Percentiles rank a stretch among this genome's conserved stretches.
These are phyloP conservation scores for Plasmopara halstedii DNA, from an alignment of 352 stramenopile species.

Conservation along the genomic window DNA sequence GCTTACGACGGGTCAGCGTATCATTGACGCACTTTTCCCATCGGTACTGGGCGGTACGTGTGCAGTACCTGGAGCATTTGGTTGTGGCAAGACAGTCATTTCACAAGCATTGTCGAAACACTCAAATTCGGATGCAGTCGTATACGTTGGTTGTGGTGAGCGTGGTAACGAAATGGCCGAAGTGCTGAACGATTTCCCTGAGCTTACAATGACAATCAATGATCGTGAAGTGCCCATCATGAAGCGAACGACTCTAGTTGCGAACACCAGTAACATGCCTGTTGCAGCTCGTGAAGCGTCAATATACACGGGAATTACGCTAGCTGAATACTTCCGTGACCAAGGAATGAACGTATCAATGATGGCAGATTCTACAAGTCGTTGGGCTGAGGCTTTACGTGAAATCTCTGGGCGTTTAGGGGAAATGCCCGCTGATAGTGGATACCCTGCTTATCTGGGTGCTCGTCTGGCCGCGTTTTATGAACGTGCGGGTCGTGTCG, in stretches of 20 bases:
- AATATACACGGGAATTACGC: slow-evolving; percentile 99
- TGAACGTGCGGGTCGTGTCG: slow-evolving; percentile 96
- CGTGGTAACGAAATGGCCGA: slow-evolving; percentile 99
- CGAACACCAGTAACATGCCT: slow-evolving; percentile 99
- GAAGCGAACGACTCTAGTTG: slow-evolving; percentile 98
- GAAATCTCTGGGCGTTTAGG: slow-evolving; percentile 99
- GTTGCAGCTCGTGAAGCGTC: slow-evolving; percentile 98
- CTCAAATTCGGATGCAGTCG: slow-evolving; percentile 98
- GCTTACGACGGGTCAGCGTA: slow-evolving; percentile 96
- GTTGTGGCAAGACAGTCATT: slow-evolving; percentile 99
- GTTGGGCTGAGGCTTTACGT: slow-evolving; percentile 99
- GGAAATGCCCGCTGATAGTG: slow-evolving; percentile 99
- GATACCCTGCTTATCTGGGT: slow-evolving; percentile 96
- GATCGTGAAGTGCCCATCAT: slow-evolving; percentile 98
- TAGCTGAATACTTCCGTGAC: slow-evolving; percentile 99
- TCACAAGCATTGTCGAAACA: slow-evolving; percentile 99
- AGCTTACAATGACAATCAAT: slow-evolving; percentile 98
- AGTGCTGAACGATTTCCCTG: slow-evolving; percentile 98
- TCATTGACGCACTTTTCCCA: slow-evolving; percentile 99
- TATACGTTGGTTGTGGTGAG: slow-evolving; percentile 99
- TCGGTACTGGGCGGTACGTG: slow-evolving; percentile 98
- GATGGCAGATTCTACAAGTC: slow-evolving; percentile 99
- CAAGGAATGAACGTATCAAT: slow-evolving; percentile 99
- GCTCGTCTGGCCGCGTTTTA: slow-evolving; percentile 99
- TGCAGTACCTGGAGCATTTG: slow-evolving; percentile 98